Percentiles rank a stretch among this genome's conserved stretches.
These are phyloP conservation scores for Aspergillus brasiliensis DNA, from an alignment of 2,329 filamentous ascomycete genomes.

Conservation along the genomic window DNA sequence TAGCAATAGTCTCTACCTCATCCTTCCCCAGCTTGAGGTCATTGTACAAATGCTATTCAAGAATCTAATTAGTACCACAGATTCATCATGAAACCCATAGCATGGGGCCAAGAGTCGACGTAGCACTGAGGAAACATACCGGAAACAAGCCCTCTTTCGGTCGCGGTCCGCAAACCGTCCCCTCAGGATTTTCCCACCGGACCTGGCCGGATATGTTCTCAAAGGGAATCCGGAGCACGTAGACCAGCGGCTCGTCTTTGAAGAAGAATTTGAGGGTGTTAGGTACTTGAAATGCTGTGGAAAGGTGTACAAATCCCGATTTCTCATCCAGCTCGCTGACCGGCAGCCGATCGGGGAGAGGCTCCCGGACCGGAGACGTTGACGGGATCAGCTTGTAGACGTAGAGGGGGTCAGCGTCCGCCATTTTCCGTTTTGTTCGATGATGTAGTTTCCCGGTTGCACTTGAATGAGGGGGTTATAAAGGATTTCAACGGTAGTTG, in stretches of 20 bases:
- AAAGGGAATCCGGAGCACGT: conserved; percentile 41
- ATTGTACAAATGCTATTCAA: conserved; percentile 41
- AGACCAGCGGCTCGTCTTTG: conserved; percentile 39
- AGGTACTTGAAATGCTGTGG: conserved; percentile 40
- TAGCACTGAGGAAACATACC: conserved; percentile 26
- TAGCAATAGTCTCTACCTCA: conserved; percentile 40
- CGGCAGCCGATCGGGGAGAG: conserved; percentile 38
- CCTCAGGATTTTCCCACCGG: conserved; percentile 43
- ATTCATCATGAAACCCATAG: background rate
- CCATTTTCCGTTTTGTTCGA: conserved; percentile 17
- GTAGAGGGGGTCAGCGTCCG: conserved; percentile 31
- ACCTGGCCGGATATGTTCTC: conserved; percentile 30
- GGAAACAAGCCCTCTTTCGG: conserved; percentile 44
- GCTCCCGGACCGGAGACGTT: conserved; percentile 36
- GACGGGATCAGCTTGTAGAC: conserved; percentile 45
- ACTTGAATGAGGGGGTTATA: background rate
- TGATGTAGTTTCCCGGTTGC: background rate
- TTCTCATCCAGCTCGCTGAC: conserved; percentile 40
- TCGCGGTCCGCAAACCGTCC: conserved; percentile 37
- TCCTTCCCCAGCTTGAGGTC: conserved; percentile 39
- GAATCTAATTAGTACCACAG: background rate
- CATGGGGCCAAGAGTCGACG: background rate
- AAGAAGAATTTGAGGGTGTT: conserved; percentile 43
- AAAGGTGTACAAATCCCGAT: conserved; percentile 44
- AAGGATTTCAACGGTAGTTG: background rate